A percentile compares a stretch with the other conserved stretches of the same genome.
Conservation (phyloP, 2,329 filamentous ascomycete genomes). For the Bimuria novae-zelandiae region DNA sequence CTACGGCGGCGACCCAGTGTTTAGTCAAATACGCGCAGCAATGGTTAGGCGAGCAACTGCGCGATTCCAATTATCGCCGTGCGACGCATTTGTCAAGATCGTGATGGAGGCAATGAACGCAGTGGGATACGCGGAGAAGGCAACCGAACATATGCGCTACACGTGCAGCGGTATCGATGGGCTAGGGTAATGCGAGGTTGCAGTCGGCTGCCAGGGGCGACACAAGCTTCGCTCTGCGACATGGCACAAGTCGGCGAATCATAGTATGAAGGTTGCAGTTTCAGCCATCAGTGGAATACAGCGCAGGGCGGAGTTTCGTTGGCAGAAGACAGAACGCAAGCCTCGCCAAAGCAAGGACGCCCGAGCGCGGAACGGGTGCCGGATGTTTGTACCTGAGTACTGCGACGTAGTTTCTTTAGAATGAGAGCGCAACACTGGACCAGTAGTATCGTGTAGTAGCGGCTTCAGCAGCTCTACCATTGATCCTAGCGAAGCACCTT, state of each 20-base stretch:
- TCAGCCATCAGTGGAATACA: slow-evolving; percentile 23
- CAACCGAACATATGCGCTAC: background rate
- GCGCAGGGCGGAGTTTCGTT: slow-evolving; percentile 28
- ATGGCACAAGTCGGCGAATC: slow-evolving; percentile 16
- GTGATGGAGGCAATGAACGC: slow-evolving; percentile 8
- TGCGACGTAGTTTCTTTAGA: background rate
- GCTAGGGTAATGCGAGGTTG: slow-evolving; percentile 23
- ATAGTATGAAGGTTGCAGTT: slow-evolving; percentile 15
- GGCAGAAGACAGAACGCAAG: background rate
- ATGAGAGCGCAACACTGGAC: too few relatives aligned
- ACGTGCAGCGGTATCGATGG: background rate
- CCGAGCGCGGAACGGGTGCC: slow-evolving; percentile 5
- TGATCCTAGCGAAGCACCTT: slow-evolving; percentile 3
- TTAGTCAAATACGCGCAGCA: background rate
- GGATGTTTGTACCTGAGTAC: slow-evolving; percentile 9
- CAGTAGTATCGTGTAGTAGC: slow-evolving; percentile 14
- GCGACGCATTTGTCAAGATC: slow-evolving; percentile 20
- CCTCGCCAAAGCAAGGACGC: background rate
- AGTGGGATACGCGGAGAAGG: slow-evolving; percentile 17
- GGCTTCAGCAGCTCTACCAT: background rate
- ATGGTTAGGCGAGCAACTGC: background rate
- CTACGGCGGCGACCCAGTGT: slow-evolving; percentile 4
- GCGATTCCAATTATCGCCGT: slow-evolving; percentile 28
- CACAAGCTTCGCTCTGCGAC: slow-evolving; percentile 9
- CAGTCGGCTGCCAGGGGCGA: slow-evolving; percentile 17